Conservation (phyloP, 2,329 filamentous ascomycete genomes). For the Claviceps monticola region DNA sequence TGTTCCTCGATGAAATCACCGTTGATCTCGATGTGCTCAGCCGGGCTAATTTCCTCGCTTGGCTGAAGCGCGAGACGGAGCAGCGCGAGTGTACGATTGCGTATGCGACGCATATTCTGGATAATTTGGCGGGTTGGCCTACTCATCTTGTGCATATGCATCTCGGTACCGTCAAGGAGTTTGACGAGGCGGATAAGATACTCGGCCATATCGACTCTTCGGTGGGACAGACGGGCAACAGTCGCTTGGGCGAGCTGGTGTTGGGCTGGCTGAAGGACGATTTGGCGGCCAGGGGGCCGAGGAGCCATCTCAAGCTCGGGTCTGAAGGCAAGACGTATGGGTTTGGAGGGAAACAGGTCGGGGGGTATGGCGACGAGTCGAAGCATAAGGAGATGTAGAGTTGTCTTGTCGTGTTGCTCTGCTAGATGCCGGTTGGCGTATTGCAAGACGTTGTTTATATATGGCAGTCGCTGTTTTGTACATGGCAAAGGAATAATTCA, state of each 20-base stretch:
- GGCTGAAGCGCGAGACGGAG: constrained; percentile 79
- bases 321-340: constrained; percentile 53
- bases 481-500: no score
- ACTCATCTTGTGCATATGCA: constrained; percentile 95
- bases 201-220: constrained; percentile 34
- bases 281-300: constrained; percentile 62
- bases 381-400: constrained; percentile 18
- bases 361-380: constrained; percentile 43
- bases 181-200: constrained; percentile 61
- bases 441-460: no score
- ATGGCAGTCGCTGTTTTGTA: no score
- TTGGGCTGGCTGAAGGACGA: constrained; percentile 77
- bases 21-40: constrained; percentile 87
- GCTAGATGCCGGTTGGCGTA: no score
- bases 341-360: constrained; percentile 35
- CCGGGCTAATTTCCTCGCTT: constrained; percentile 70
- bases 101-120: constrained; percentile 93
- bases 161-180: constrained; percentile 74
- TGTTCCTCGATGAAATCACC: constrained; percentile 91
- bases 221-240: constrained; percentile 49
- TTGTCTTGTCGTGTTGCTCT: background rate
- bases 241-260: constrained; percentile 73
- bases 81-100: constrained; percentile 75
- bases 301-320: constrained; percentile 41
- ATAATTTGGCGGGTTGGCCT: constrained; percentile 89